These are phyloP conservation scores for Canavalia gladiata DNA, from an alignment of 306 rosid species.

Conservation along the genomic window DNA sequence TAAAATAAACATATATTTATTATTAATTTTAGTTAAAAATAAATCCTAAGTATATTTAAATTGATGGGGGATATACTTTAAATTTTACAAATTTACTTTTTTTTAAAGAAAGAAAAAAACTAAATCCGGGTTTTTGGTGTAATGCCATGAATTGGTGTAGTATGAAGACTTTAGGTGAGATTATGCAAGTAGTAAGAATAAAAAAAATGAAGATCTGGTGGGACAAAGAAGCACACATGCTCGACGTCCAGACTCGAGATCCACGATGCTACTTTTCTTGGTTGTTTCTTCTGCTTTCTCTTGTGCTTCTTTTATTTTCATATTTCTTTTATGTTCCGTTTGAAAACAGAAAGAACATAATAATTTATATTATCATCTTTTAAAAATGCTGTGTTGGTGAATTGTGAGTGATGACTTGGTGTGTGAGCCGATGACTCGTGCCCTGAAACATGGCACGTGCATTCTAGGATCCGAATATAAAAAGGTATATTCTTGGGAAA, in stretches of 20 bases:
- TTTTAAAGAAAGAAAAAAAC: too few relatives aligned
- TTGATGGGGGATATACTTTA: too few relatives aligned
- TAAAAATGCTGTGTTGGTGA: slow-evolving; percentile 19
- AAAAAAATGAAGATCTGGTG: slow-evolving; percentile 56
- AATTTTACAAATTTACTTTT: too few relatives aligned
- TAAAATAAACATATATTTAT: too few relatives aligned
- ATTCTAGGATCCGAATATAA: slow-evolving; percentile 49
- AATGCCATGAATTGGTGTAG: too few relatives aligned
- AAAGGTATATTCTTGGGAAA: slow-evolving; percentile 54
- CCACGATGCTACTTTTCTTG: slow-evolving; percentile 17
- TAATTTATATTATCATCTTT: slow-evolving; percentile 3
- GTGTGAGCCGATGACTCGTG: neutral
- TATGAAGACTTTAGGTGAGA: neutral
- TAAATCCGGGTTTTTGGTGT: too few relatives aligned
- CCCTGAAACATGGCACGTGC: slow-evolving; percentile 32
- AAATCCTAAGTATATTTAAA: too few relatives aligned
- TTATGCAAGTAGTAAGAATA: slow-evolving; percentile 23
- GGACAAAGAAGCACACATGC: slow-evolving; percentile 52
- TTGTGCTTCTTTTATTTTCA: neutral
- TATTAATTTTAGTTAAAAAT: too few relatives aligned
- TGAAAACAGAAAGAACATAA: neutral
- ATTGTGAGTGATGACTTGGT: neutral
- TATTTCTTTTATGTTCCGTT: neutral
- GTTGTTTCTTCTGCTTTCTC: neutral
- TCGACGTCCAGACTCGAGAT: slow-evolving; percentile 7